Evolutionary conservation across 768 basidiomycete genomes (phyloP).

Genomic region (Astraeus odoratus): DNA sequence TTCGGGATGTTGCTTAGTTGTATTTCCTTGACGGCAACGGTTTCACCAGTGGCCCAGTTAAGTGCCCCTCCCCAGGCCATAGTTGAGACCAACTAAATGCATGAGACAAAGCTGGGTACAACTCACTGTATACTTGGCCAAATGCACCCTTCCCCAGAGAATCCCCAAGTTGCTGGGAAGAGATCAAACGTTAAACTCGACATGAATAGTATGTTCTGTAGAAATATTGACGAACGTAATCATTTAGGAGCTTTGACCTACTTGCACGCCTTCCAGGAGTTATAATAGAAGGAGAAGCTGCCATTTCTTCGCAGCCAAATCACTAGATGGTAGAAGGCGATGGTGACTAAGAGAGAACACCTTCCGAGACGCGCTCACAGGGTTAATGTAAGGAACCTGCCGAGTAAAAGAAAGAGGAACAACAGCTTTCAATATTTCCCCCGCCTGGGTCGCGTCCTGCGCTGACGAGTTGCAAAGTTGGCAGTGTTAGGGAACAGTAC

Average conservation of each 20-base stretch:
- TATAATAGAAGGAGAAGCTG: slow-evolving; percentile 12
- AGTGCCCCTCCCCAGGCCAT: slow-evolving; percentile 53
- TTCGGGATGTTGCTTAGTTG: slow-evolving; percentile 91
- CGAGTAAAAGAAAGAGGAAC: slow-evolving; percentile 9
- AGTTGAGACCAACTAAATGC: slow-evolving; percentile 61
- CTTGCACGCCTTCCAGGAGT: slow-evolving; percentile 24
- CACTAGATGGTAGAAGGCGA: not conserved
- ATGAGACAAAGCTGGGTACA: not conserved
- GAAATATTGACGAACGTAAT: slow-evolving; percentile 43
- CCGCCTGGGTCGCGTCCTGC: slow-evolving; percentile 31
- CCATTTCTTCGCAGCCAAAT: slow-evolving; percentile 14
- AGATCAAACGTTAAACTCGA: slow-evolving; percentile 7
- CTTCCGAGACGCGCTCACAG: not conserved
- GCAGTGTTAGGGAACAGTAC: slow-evolving; percentile 4
- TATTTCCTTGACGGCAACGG: slow-evolving; percentile 98
- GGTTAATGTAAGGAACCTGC: not conserved
- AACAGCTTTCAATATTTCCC: slow-evolving; percentile 10
- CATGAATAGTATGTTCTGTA: not conserved
- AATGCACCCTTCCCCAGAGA: slow-evolving; percentile 95
- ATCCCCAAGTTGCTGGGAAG: slow-evolving; percentile 83
- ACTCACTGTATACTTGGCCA: slow-evolving; percentile 93
- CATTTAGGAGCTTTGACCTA: slow-evolving; percentile 52
- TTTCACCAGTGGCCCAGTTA: slow-evolving; percentile 96
- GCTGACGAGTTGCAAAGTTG: slow-evolving; percentile 25
- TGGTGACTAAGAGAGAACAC: not conserved